phyloP scores from a whole-genome alignment of 352 stramenopile species.

The Phytophthora brassicae region DNA sequence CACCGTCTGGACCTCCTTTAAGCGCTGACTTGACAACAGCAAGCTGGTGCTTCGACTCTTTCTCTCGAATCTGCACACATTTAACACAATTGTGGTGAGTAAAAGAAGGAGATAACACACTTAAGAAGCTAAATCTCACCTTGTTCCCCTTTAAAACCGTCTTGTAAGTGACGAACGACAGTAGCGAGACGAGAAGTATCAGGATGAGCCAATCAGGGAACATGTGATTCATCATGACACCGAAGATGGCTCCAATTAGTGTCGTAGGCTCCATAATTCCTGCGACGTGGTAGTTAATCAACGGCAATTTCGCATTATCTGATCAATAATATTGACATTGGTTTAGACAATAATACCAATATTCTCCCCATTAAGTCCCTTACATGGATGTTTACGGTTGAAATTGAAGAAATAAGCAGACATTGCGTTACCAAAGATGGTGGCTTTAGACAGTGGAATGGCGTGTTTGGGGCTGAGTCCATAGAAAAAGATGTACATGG shows the following conservation, averaged over 20 bases:
- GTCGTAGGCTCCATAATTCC: slow-evolving; percentile 97
- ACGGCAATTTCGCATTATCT: slow-evolving; percentile 84
- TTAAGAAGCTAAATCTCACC: slow-evolving; percentile 24
- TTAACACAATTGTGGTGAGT: background rate
- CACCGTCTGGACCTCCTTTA: slow-evolving; percentile 45
- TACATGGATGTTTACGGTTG: slow-evolving; percentile 90
- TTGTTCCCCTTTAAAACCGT: slow-evolving; percentile 70
- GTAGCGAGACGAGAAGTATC: slow-evolving; percentile 69
- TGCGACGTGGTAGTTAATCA: slow-evolving; percentile 99
- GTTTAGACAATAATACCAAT: slow-evolving; percentile 4
- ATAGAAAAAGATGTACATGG: slow-evolving; percentile 97
- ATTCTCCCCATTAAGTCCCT: slow-evolving; percentile 13
- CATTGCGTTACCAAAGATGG: slow-evolving; percentile 95
- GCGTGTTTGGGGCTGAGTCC: slow-evolving; percentile 93
- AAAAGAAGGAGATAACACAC: background rate
- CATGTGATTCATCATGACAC: slow-evolving; percentile 83
- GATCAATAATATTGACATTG: background rate
- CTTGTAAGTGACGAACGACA: slow-evolving; percentile 79
- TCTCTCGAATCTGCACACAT: slow-evolving; percentile 46
- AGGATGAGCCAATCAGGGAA: slow-evolving; percentile 86
- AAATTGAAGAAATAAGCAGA: slow-evolving; percentile 95
- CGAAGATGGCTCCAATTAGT: slow-evolving; percentile 76
- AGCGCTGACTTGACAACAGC: slow-evolving; percentile 53
- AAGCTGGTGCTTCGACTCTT: slow-evolving; percentile 51
- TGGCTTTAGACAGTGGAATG: slow-evolving; percentile 97